phyloP scores from a whole-genome alignment of 768 basidiomycete genomes.

The Fistulinella prunicolor region DNA sequence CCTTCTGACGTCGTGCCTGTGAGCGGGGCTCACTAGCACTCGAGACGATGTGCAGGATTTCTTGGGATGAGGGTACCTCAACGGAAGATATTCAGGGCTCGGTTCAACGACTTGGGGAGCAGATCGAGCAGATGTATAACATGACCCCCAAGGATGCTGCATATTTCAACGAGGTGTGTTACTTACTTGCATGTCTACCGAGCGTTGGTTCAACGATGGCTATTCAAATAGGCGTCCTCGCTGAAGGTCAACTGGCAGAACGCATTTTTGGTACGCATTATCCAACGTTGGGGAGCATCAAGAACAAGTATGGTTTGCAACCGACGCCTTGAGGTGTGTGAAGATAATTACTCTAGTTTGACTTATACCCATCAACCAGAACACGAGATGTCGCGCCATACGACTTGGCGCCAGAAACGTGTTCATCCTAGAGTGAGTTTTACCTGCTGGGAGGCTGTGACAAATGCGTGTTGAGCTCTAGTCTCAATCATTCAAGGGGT shows the following conservation, averaged over 20 bases:
- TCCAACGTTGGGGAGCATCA: conserved; percentile 38
- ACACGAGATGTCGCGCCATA: conserved; percentile 18
- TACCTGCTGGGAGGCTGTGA: conserved; percentile 1
- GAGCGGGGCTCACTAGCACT: conserved; percentile 19
- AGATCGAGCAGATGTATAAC: conserved; percentile 19
- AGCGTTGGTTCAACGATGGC: too few species aligned
- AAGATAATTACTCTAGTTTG: conserved; percentile 2
- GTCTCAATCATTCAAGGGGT: background rate
- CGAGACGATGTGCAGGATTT: conserved; percentile 4
- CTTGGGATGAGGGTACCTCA: conserved; percentile 20
- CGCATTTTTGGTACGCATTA: conserved; percentile 51
- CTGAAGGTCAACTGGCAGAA: conserved; percentile 40
- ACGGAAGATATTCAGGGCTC: conserved; percentile 9
- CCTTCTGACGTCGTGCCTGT: conserved; percentile 20
- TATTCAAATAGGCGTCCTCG: conserved; percentile 47
- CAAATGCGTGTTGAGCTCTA: conserved; percentile 3
- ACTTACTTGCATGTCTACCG: too few species aligned
- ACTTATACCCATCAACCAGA: conserved; percentile 1
- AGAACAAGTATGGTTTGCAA: conserved; percentile 35
- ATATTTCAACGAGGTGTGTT: conserved; percentile 47
- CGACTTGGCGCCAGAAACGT: conserved; percentile 3
- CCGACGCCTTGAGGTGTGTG: conserved; percentile 1
- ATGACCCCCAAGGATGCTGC: conserved; percentile 35
- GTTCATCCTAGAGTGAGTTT: background rate
- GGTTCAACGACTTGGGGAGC: conserved; percentile 5